These are phyloP conservation scores for Penicillium sp. DNA, from an alignment of 2,329 filamentous ascomycete genomes.

Conservation along the genomic window DNA sequence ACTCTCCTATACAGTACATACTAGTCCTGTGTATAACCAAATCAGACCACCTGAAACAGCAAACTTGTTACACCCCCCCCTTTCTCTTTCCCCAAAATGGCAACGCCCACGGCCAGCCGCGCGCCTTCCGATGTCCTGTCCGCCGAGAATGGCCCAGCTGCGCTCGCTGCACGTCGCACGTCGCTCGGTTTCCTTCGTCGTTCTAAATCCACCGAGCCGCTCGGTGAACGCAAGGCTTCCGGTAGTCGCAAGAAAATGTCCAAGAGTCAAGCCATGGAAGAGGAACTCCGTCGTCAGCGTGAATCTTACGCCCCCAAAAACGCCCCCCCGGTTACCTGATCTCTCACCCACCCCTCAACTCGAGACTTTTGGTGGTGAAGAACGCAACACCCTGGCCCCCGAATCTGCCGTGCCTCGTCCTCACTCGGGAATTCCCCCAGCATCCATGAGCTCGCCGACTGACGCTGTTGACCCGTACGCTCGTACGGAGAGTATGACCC, in stretches of 20 bases:
- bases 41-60: background rate
- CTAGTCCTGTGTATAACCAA: no score
- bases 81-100: constrained; percentile 32
- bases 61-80: constrained; percentile 5
- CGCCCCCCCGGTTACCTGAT: constrained; percentile 61
- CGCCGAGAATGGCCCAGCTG: constrained; percentile 40
- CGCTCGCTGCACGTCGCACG: constrained; percentile 46
- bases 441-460: constrained; percentile 30
- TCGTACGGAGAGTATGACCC: constrained; percentile 90
- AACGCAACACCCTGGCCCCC: constrained; percentile 63
- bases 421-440: constrained; percentile 30
- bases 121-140: constrained; percentile 34
- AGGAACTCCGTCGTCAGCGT: constrained; percentile 59
- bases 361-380: constrained; percentile 65
- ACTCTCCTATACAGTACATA: background rate
- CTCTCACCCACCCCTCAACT: constrained; percentile 53
- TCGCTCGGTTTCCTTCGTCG: constrained; percentile 66
- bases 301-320: constrained; percentile 60
- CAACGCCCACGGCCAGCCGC: constrained; percentile 40
- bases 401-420: constrained; percentile 47
- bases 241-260: constrained; percentile 43
- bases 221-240: constrained; percentile 57
- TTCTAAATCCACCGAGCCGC: constrained; percentile 66
- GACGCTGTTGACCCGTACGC: constrained; percentile 73
- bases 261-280: constrained; percentile 49